Evolutionary conservation across 352 stramenopile species (phyloP).

Genomic region (Phytophthora pinifolia): DNA sequence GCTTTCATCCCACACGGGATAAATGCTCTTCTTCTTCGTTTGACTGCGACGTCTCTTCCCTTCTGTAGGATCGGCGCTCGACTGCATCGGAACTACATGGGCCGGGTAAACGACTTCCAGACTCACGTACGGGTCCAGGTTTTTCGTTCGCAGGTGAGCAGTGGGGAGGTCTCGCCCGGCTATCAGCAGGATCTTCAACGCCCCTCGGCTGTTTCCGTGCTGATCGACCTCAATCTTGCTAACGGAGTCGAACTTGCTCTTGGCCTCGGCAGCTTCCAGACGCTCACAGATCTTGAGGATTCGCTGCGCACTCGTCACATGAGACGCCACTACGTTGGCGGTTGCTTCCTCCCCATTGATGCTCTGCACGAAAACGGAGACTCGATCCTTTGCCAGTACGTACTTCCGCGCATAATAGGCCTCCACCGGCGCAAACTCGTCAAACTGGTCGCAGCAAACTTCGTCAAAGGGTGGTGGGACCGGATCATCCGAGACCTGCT

Average conservation of each 20-base stretch:
- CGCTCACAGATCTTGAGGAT: slow-evolving; percentile 65
- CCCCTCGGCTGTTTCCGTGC: slow-evolving; percentile 48
- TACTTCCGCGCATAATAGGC: slow-evolving; percentile 50
- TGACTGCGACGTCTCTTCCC: slow-evolving; percentile 48
- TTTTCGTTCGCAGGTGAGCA: slow-evolving; percentile 66
- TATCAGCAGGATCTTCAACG: slow-evolving; percentile 55
- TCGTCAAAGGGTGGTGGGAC: slow-evolving; percentile 19
- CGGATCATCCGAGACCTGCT: neutral
- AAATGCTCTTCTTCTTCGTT: slow-evolving; percentile 76
- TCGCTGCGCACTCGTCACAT: slow-evolving; percentile 37
- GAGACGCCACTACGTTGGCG: slow-evolving; percentile 8
- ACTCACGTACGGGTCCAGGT: slow-evolving; percentile 66
- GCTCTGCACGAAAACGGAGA: slow-evolving; percentile 21
- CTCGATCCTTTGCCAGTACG: slow-evolving; percentile 36
- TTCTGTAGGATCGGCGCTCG: slow-evolving; percentile 4
- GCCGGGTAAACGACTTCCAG: slow-evolving; percentile 64
- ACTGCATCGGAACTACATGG: slow-evolving; percentile 19
- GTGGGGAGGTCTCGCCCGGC: slow-evolving; percentile 57
- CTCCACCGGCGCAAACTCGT: slow-evolving; percentile 50
- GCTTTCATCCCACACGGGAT: slow-evolving; percentile 78
- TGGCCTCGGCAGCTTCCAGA: slow-evolving; percentile 41
- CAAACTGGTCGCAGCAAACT: slow-evolving; percentile 43
- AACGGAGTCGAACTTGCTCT: slow-evolving; percentile 47
- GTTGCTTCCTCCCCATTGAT: slow-evolving; percentile 11
- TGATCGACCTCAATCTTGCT: slow-evolving; percentile 68